These are phyloP conservation scores for Pseudogymnoascus sp. DNA, from an alignment of 2,329 filamentous ascomycete species.

Conservation along the genomic window DNA sequence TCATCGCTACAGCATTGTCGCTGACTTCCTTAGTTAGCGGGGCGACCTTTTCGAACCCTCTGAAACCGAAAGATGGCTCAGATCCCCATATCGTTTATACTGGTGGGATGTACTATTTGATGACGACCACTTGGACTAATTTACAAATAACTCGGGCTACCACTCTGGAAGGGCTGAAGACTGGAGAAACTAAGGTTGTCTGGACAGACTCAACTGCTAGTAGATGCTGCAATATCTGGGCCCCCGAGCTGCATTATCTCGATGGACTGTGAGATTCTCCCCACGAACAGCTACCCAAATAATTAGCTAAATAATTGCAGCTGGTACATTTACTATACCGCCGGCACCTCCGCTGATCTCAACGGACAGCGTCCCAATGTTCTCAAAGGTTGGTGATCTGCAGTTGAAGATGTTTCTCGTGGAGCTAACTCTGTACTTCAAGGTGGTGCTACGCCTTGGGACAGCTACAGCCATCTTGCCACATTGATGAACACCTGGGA, in stretches of 20 bases:
- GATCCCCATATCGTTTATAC: constrained; percentile 47
- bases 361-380: constrained; percentile 45
- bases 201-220: constrained; percentile 40
- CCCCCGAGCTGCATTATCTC: constrained; percentile 47
- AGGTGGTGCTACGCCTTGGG: constrained; percentile 47
- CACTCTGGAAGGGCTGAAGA: constrained; percentile 49
- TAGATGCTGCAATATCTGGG: constrained; percentile 50
- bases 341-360: constrained; percentile 38
- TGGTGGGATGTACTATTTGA: constrained; percentile 49
- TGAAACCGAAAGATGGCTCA: constrained; percentile 41
- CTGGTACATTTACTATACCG: constrained; percentile 53
- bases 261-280: constrained; percentile 28
- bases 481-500: constrained; percentile 42
- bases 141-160: constrained; percentile 47
- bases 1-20: background rate
- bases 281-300: background rate
- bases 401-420: background rate
- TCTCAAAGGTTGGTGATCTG: constrained; percentile 36
- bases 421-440: background rate
- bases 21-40: background rate
- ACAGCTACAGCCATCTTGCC: constrained; percentile 41
- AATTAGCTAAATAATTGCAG: constrained; percentile 9
- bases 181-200: constrained; percentile 41
- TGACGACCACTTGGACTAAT: constrained; percentile 49
- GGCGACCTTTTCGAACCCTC: constrained; percentile 42